These are phyloP conservation scores for Diaporthe nobilis DNA, from an alignment of 2,329 filamentous ascomycete genomes.

Conservation along the genomic window DNA sequence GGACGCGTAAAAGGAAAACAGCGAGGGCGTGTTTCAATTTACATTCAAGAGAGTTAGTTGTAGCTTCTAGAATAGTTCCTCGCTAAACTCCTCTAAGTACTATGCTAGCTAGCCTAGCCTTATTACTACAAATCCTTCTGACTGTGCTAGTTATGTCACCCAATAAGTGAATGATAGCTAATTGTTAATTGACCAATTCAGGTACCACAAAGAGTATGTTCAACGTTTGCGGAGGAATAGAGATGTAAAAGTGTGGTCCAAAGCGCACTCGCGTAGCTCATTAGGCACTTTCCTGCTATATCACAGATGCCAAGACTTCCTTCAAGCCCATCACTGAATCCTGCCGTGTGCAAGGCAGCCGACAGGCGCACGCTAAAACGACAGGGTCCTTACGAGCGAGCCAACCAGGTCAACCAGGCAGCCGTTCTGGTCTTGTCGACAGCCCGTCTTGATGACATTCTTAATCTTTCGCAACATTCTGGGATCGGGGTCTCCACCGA, in stretches of 20 bases:
- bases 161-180: neutral
- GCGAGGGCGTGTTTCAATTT: neutral
- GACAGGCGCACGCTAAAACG: neutral
- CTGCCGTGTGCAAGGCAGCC: neutral
- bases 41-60: neutral
- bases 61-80: neutral
- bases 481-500: neutral
- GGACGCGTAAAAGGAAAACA: too few species aligned
- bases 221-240: neutral
- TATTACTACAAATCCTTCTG: neutral
- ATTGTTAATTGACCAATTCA: neutral
- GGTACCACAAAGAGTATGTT: neutral
- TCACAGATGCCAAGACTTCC: too few species aligned
- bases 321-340: neutral
- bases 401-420: neutral
- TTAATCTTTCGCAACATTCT: neutral
- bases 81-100: neutral
- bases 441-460: neutral
- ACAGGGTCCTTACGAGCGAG: conserved; percentile 20
- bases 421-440: neutral
- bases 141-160: neutral
- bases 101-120: neutral
- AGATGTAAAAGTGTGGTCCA: neutral
- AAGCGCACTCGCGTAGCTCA: neutral
- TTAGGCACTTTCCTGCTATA: neutral